Base-by-base conservation (phyloP, 192 early-diverging fungal genomes). In the Chytriomyces hyalinus region DNA sequence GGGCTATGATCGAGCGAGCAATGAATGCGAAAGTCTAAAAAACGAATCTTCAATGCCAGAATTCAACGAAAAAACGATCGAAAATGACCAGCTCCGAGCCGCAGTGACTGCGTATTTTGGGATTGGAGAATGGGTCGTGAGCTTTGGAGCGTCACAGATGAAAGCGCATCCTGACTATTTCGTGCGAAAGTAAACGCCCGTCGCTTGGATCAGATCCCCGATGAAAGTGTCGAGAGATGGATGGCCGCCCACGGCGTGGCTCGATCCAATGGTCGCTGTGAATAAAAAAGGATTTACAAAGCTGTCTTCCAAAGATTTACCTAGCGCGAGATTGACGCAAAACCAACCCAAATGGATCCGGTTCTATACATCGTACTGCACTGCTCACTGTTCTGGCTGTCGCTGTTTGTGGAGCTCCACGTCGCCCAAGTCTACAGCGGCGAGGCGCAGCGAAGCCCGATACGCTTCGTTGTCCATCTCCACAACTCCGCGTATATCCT, bases 41-140 rank as follows among this genome's bases (percentile, higher is more conserved):
- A 67, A 8, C 47, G 6, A 59, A 36, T 36, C 36, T 36, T 36
- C 36, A 36, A 47, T 24, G 13, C 44, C 65, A 84, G 83, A 80
- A 45, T 48, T 85, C 64, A 75, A 85, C 69, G 61, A 70, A 50
- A 68, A 67, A 60, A 85, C 73, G 49, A 83, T 85, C 44, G 84
- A 84, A 50, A 80, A 83, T 79, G 84, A 81, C 24, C 73, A 76
- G n/a, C 44, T 73, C 15, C 76, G 84, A 44, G 76, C 74, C 9
- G 61, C 73, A 11, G 70, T 83, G 6, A 5, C n/a, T 20, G 60
- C 53, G n/a, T 82, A 82, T 62, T 44, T 83, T 24, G 44, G 53
- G 4, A 73, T 83, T 47, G 84, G 84, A 8, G 84, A 85, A 47
- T 83, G 76, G 75, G 80, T 81, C 6, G 45, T 85, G 28, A 78